These are phyloP conservation scores for Tillandsia fasciculata DNA, from an alignment of 176 grass and related monocot species.

Conservation along the genomic window DNA sequence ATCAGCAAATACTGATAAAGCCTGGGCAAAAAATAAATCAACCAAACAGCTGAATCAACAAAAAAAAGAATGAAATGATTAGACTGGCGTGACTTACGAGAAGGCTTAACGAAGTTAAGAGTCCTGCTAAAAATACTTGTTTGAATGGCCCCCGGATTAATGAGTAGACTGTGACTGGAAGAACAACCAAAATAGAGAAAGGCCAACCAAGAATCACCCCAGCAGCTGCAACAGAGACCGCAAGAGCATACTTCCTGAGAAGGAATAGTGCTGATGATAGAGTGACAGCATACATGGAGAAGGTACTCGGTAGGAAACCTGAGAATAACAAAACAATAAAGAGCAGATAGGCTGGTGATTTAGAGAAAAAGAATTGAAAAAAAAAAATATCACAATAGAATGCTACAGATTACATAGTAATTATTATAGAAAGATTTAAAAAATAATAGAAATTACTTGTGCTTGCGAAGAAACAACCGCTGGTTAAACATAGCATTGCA, in stretches of 20 bases:
- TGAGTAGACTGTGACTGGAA: slow-evolving; percentile 72
- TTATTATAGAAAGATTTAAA: not conserved
- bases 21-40: slow-evolving; percentile 36
- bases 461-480: slow-evolving; percentile 97
- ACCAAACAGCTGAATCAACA: not conserved
- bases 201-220: slow-evolving; percentile 98
- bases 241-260: slow-evolving; percentile 65
- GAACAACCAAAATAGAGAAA: slow-evolving; percentile 87
- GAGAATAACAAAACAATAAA: slow-evolving; percentile 13
- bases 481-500: slow-evolving; percentile 89
- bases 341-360: not conserved
- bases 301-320: slow-evolving; percentile 99
- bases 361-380: not conserved
- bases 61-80: slow-evolving; percentile 7
- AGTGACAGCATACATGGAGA: slow-evolving; percentile 97
- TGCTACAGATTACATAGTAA: not conserved
- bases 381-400: not conserved
- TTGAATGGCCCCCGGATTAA: slow-evolving; percentile 60
- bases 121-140: slow-evolving; percentile 74
- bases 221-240: slow-evolving; percentile 67
- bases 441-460: slow-evolving; percentile 53
- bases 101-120: slow-evolving; percentile 56
- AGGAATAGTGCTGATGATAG: slow-evolving; percentile 87
- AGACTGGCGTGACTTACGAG: slow-evolving; percentile 53
- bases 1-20: slow-evolving; percentile 62